These are phyloP conservation scores for Pseudogymnoascus sp. DNA, from an alignment of 2,329 filamentous ascomycete genomes.

Conservation along the genomic window DNA sequence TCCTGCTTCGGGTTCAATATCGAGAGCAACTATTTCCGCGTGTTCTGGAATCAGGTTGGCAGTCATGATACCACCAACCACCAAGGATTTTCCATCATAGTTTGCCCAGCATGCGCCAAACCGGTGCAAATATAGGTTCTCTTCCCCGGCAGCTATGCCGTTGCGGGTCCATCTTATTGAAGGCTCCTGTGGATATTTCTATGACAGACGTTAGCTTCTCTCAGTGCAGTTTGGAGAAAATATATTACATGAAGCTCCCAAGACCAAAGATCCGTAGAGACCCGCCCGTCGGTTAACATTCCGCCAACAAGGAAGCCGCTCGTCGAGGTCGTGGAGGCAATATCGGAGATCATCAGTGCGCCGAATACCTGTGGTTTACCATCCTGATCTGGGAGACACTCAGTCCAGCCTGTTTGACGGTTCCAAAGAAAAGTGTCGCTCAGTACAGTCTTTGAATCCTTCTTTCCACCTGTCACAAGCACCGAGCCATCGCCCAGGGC, in stretches of 20 bases:
- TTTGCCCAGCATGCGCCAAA: neutral
- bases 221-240: neutral
- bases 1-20: neutral
- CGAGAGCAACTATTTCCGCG: slow-evolving; percentile 41
- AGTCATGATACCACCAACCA: slow-evolving; percentile 40
- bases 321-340: neutral
- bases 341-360: neutral
- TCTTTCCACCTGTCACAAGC: slow-evolving; percentile 26
- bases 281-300: slow-evolving; percentile 54
- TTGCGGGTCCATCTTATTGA: neutral
- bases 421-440: slow-evolving; percentile 25
- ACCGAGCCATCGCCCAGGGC: slow-evolving; percentile 44
- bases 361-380: neutral
- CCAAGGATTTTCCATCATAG: neutral
- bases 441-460: slow-evolving; percentile 22
- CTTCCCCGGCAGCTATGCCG: neutral
- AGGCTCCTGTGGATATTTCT: neutral
- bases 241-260: slow-evolving; percentile 47
- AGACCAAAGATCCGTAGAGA: slow-evolving; percentile 55
- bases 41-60: slow-evolving; percentile 36
- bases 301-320: slow-evolving; percentile 47
- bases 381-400: slow-evolving; percentile 16
- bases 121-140: neutral
- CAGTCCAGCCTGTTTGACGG: slow-evolving; percentile 24
- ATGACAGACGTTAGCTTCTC: neutral